A percentile compares a stretch with the other conserved stretches of the same genome.
phyloP scores from a whole-genome alignment of 768 basidiomycete genomes.

The Botryobasidium botryosum region DNA sequence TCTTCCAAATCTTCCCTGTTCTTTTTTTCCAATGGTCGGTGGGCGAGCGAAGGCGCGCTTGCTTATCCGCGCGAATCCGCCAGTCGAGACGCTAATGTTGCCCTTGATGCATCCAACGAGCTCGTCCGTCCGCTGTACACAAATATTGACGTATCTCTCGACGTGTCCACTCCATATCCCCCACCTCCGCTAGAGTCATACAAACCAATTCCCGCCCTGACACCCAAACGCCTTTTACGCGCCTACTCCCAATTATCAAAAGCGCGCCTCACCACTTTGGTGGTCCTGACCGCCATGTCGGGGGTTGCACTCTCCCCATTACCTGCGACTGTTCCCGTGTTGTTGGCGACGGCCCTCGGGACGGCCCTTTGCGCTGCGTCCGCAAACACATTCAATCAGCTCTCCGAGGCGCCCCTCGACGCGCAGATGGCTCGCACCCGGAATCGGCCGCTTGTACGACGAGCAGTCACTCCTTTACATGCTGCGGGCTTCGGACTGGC shows the following conservation, averaged over 20 bases:
- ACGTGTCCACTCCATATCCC: constrained; percentile 4
- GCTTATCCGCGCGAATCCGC: no score
- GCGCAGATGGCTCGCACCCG: constrained; percentile 93
- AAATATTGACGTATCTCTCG: no score
- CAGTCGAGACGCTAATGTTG: no score
- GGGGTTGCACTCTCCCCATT: constrained; percentile 86
- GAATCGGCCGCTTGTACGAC: constrained; percentile 67
- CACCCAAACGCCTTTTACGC: constrained; percentile 31
- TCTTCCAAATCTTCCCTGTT: no score
- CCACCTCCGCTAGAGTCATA: constrained; percentile 8
- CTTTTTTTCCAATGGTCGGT: no score
- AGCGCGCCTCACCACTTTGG: constrained; percentile 60
- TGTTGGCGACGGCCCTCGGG: constrained; percentile 76
- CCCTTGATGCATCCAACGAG: no score
- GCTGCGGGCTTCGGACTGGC: constrained; percentile 59
- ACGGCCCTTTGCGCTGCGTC: constrained; percentile 84
- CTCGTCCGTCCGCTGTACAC: no score
- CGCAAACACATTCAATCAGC: constrained; percentile 87
- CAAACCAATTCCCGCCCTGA: constrained; percentile 18
- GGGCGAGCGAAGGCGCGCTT: no score
- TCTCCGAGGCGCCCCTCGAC: constrained; percentile 89
- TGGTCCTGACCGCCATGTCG: constrained; percentile 79
- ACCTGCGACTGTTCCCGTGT: constrained; percentile 63
- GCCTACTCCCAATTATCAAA: constrained; percentile 76
- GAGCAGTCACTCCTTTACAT: constrained; percentile 72